Evolutionary conservation across 257 asterid species (phyloP).

Genomic region (Sherardia arvensis): DNA sequence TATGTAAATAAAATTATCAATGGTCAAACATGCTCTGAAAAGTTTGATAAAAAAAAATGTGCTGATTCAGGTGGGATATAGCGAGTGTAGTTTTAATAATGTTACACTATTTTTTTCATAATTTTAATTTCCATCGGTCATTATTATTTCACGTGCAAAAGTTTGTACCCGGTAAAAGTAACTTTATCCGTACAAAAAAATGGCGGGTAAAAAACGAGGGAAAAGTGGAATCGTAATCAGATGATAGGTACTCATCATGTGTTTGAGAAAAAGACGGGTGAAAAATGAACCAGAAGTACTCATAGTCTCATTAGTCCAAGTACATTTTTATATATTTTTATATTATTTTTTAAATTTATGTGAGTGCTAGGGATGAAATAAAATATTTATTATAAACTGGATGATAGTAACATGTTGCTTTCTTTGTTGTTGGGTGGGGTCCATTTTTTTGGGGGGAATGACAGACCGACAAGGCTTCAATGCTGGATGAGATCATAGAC

Average conservation of each 20-base stretch:
- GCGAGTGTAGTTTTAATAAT: too few relatives aligned
- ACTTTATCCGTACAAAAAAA: too few relatives aligned
- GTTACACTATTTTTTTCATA: too few relatives aligned
- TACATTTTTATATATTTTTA: neutral
- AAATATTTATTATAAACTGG: neutral
- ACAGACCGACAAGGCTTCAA: conserved; percentile 95
- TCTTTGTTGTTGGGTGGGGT: conserved; percentile 14
- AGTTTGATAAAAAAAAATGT: too few relatives aligned
- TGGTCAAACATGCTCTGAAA: too few relatives aligned
- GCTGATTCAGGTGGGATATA: too few relatives aligned
- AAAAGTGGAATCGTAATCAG: conserved; percentile 10
- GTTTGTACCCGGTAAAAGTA: too few relatives aligned
- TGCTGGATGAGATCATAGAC: conserved; percentile 96
- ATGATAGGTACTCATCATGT: conserved; percentile 10
- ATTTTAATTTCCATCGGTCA: too few relatives aligned
- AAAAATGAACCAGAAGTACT: neutral
- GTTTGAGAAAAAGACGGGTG: neutral
- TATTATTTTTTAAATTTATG: neutral
- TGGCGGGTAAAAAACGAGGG: conserved; percentile 13
- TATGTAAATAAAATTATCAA: too few relatives aligned
- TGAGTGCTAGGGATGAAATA: neutral
- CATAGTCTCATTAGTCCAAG: neutral
- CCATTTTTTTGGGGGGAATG: conserved; percentile 37
- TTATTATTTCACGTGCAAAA: neutral
- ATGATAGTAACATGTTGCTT: conserved; percentile 5